These are phyloP conservation scores for Lecanosticta acicola DNA, from an alignment of 2,329 filamentous ascomycete genomes.

Conservation along the genomic window DNA sequence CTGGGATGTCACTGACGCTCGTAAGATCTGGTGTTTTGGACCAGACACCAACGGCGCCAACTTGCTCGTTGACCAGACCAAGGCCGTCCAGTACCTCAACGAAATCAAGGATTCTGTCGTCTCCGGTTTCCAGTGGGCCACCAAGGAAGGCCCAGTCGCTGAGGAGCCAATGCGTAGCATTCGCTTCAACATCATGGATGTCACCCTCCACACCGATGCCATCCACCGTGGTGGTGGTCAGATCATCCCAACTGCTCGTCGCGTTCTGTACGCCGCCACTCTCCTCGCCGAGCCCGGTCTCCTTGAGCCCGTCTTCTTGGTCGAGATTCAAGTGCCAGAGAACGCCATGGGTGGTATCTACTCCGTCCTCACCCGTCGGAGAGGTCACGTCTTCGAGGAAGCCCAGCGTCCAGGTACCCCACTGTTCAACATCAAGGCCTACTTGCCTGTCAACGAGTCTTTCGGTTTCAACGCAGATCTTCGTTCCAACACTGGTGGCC, in stretches of 20 bases:
- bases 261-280: constrained; percentile 89
- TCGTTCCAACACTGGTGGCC: constrained; percentile 84
- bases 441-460: constrained; percentile 93
- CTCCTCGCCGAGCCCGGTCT: constrained; percentile 88
- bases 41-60: constrained; percentile 97
- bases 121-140: constrained; percentile 99
- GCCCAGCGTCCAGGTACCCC: constrained; percentile 97
- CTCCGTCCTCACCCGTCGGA: constrained; percentile 92
- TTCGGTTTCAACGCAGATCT: constrained; percentile 99
- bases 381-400: constrained; percentile 99
- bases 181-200: constrained; percentile 99
- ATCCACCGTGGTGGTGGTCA: constrained; percentile 99
- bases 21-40: constrained; percentile 99
- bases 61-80: constrained; percentile 98
- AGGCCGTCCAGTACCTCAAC: constrained; percentile 99
- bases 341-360: constrained; percentile 99
- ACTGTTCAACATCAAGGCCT: constrained; percentile 98
- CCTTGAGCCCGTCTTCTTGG: constrained; percentile 95
- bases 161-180: constrained; percentile 97
- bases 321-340: constrained; percentile 99
- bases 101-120: constrained; percentile 99
- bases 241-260: constrained; percentile 95
- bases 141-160: constrained; percentile 91
- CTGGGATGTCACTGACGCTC: constrained; percentile 99
- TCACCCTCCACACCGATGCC: constrained; percentile 98